Evolutionary conservation across 495 filamentous ascomycete species (phyloP).

Genomic region (Xylaria telfairii): DNA sequence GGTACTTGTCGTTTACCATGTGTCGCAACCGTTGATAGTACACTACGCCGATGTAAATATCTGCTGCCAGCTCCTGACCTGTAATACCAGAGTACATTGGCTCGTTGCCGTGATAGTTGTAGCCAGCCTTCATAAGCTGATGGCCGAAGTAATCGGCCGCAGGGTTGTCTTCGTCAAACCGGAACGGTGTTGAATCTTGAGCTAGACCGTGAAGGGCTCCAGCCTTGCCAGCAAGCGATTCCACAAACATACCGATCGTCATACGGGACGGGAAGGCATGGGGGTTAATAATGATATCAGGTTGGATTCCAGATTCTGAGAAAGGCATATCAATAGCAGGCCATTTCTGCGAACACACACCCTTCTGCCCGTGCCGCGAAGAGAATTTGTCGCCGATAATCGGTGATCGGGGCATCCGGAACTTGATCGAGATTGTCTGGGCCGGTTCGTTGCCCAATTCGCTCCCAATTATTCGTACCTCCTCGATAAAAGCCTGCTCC

Average conservation of each 20-base stretch:
- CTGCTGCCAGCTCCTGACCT: constrained; percentile 87
- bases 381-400: constrained; percentile 99
- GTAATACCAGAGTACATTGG: constrained; percentile 98
- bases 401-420: constrained; percentile 86
- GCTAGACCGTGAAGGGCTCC: constrained; percentile 92
- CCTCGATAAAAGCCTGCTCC: constrained; percentile 87
- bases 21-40: constrained; percentile 97
- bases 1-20: constrained; percentile 99
- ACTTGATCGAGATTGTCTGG: constrained; percentile 87
- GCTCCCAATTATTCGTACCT: constrained; percentile 85
- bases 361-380: constrained; percentile 96
- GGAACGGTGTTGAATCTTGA: constrained; percentile 94
- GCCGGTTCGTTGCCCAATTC: constrained; percentile 81
- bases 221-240: constrained; percentile 93
- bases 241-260: constrained; percentile 99
- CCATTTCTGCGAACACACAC: constrained; percentile 97
- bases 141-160: constrained; percentile 95
- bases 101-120: constrained; percentile 98
- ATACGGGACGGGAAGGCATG: constrained; percentile 99
- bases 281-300: constrained; percentile 98
- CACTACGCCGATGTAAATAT: constrained; percentile 96
- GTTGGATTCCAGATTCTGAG: constrained; percentile 94
- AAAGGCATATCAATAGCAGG: constrained; percentile 95
- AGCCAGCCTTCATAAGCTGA: constrained; percentile 90
- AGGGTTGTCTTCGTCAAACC: constrained; percentile 89